These are phyloP conservation scores for Pichia sp. DNA, from an alignment of 1,139 yeast species.

Conservation along the genomic window DNA sequence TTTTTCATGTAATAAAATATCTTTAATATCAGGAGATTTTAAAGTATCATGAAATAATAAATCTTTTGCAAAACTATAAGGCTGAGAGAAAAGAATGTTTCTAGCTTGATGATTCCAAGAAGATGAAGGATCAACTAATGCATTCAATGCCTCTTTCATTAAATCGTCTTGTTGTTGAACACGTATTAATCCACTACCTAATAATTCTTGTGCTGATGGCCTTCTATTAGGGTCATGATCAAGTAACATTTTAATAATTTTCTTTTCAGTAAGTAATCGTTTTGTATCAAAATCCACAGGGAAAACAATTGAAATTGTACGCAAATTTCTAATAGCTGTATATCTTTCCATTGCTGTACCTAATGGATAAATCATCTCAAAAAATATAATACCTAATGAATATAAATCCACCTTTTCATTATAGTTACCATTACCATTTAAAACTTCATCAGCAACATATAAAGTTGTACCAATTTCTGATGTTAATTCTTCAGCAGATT, in stretches of 20 bases:
- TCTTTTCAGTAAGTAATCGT: conserved; percentile 52
- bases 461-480: conserved; percentile 91
- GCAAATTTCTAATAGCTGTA: conserved; percentile 53
- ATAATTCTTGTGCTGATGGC: conserved; percentile 70
- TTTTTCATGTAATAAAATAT: conserved; percentile 41
- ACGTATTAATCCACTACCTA: conserved; percentile 79
- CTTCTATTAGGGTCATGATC: conserved; percentile 74
- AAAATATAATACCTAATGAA: conserved; percentile 87
- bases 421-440: conserved; percentile 62
- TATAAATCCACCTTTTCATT: conserved; percentile 94
- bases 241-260: conserved; percentile 57
- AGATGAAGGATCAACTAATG: conserved; percentile 82
- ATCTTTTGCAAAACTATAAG: conserved; percentile 77
- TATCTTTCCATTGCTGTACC: conserved; percentile 92
- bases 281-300: conserved; percentile 57
- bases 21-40: conserved; percentile 26
- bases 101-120: conserved; percentile 94
- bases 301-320: conserved; percentile 54
- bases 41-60: conserved; percentile 60
- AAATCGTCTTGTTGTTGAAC: conserved; percentile 86
- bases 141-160: conserved; percentile 79
- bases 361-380: conserved; percentile 85
- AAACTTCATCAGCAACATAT: conserved; percentile 87
- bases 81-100: conserved; percentile 75
- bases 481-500: conserved; percentile 66